Evolutionary conservation across 148 eudicot genomes (phyloP).

Genomic region (Amaranthus hypochondriacus): DNA sequence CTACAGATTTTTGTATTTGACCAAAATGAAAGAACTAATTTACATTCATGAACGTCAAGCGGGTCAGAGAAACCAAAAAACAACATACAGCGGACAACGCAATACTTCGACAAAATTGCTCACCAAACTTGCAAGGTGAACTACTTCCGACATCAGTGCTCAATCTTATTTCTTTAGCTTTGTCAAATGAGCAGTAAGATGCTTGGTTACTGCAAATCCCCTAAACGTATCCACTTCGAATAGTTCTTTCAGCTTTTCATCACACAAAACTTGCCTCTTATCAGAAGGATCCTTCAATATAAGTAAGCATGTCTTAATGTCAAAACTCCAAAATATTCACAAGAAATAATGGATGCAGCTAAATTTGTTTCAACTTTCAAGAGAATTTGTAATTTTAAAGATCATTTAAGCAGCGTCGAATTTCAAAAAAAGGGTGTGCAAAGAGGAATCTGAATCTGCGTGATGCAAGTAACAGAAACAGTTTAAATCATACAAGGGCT

Average conservation of each 20-base stretch:
- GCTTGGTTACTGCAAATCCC: slow-evolving; percentile 37
- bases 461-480: too few species aligned
- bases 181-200: slow-evolving; percentile 35
- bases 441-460: too few species aligned
- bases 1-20: slow-evolving; percentile 7
- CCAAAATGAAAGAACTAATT: slow-evolving; percentile 19
- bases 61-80: neutral
- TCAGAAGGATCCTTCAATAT: slow-evolving; percentile 43
- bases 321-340: neutral
- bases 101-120: slow-evolving; percentile 27
- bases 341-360: too few species aligned
- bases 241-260: slow-evolving; percentile 38
- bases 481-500: too few species aligned
- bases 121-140: slow-evolving; percentile 21
- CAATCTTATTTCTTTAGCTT: slow-evolving; percentile 22
- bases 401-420: too few species aligned
- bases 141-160: slow-evolving; percentile 8
- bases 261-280: slow-evolving; percentile 38
- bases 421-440: too few species aligned
- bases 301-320: slow-evolving; percentile 1
- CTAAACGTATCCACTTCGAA: slow-evolving; percentile 30
- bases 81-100: slow-evolving; percentile 11
- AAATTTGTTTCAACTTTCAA: too few species aligned
- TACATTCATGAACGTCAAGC: slow-evolving; percentile 18
- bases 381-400: too few species aligned